Base-by-base conservation (phyloP, 495 filamentous ascomycete genomes). In the Aspergillus coremiiformis region DNA sequence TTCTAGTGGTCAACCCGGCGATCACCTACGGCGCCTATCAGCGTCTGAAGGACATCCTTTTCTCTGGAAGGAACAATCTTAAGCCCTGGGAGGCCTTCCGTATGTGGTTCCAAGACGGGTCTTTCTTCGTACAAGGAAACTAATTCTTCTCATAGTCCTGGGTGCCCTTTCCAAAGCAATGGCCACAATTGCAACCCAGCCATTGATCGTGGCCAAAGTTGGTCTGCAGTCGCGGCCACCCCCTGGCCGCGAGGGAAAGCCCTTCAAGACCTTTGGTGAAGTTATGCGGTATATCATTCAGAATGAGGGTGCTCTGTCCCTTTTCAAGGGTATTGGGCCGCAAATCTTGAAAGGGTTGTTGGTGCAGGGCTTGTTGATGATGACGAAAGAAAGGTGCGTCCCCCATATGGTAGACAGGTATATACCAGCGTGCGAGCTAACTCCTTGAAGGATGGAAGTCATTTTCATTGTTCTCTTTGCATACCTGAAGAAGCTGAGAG, bases 1-100 rank as follows among this genome's bases (percentile, higher is more conserved):
- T 99, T 19, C 73, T 99, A 47, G 94, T 99, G 4, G 83, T 96
- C 50, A 99, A 99, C 64, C 93, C 93, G 29, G 88, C 90, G 10
- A 99, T 99, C 69, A 99, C 93, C 26, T 99, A 99, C 59, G 93
- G 93, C 26, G 90, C 91, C 50, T 99, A 99, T 62, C 90, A 99
- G 71, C 81, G 90, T 53, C 70, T 97, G 53, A 87, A 87, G 70
- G 84, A 87, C 20, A 53, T 82, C 9, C 57, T 96, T 17, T 97
- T 90, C 66, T 82, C 86, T 1, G 84, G 84, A 12, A 91, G 86
- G 71, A 73, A 71, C 32, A 90, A 77, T 51, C 76, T 99, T 35
- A 84, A 80, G 58, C 84, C 90, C 3, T 85, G 83, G 79, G 91
- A 99, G 71, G 87, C 93, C 39, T 99, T 99, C 64, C 63, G 90